These are phyloP conservation scores for Ilyonectria destructans DNA, from an alignment of 2,329 filamentous ascomycete genomes.

Conservation along the genomic window DNA sequence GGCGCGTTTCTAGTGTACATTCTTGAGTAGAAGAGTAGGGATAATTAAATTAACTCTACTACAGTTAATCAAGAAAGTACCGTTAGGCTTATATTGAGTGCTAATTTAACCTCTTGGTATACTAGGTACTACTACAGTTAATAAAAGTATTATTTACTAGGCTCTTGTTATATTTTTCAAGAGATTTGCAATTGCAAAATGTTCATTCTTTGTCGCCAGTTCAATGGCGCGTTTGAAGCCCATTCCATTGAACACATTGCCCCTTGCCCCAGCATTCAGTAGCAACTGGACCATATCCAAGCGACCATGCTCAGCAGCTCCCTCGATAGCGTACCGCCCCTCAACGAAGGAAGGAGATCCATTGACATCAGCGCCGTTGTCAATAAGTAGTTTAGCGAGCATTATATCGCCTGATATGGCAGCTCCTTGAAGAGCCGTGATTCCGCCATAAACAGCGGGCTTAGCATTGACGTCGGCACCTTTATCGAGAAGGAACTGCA, in stretches of 20 bases:
- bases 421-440: slow-evolving; percentile 18
- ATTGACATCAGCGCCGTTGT: slow-evolving; percentile 2
- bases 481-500: slow-evolving; percentile 3
- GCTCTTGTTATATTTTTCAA: no score
- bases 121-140: no score
- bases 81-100: no score
- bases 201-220: not conserved
- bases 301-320: slow-evolving; percentile 7
- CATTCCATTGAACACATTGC: not conserved
- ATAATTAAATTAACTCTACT: no score
- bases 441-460: not conserved
- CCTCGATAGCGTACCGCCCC: not conserved
- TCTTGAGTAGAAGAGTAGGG: no score
- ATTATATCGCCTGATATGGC: slow-evolving; percentile 10
- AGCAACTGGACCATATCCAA: slow-evolving; percentile 6
- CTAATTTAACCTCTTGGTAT: no score
- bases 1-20: no score
- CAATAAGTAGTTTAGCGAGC: slow-evolving; percentile 5
- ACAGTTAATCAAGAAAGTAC: no score
- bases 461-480: slow-evolving; percentile 17
- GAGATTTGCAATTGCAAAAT: not conserved
- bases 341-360: not conserved
- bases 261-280: slow-evolving; percentile 4
- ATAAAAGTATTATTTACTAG: no score
- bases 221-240: not conserved